Percentiles rank a stretch among this genome's conserved stretches.
These are phyloP conservation scores for Neoconidiobolus thromboides DNA, from an alignment of 371 early-diverging fungal genomes.

Conservation along the genomic window DNA sequence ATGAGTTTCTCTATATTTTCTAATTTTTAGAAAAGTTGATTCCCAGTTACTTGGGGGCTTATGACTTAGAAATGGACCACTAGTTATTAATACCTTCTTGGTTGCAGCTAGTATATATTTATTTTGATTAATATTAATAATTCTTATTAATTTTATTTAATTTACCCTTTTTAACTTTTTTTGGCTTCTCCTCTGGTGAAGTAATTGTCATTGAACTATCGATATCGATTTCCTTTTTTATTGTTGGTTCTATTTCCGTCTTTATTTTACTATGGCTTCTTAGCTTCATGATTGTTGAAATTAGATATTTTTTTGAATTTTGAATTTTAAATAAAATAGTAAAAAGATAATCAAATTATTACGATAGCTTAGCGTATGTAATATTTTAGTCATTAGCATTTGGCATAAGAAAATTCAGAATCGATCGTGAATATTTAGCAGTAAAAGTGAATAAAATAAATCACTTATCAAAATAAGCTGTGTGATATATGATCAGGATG, in stretches of 20 bases:
- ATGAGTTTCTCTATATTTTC: slow-evolving; percentile 30
- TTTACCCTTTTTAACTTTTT: not conserved
- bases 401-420: too few relatives aligned
- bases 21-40: slow-evolving; percentile 34
- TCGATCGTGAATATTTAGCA: too few relatives aligned
- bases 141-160: not conserved
- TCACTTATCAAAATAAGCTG: too few relatives aligned
- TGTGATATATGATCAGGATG: too few relatives aligned
- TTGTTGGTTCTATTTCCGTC: not conserved
- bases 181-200: not conserved
- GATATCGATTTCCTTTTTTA: not conserved
- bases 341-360: too few relatives aligned
- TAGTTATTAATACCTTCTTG: not conserved
- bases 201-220: not conserved
- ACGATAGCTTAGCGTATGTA: too few relatives aligned
- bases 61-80: too few relatives aligned
- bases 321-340: too few relatives aligned
- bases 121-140: not conserved
- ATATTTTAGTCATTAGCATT: too few relatives aligned
- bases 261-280: not conserved
- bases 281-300: not conserved
- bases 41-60: slow-evolving; percentile 39
- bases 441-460: too few relatives aligned
- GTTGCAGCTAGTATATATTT: not conserved
- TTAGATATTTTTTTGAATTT: not conserved